Conservation (phyloP, 208 protist species). For the Zelonia costaricensis region DNA sequence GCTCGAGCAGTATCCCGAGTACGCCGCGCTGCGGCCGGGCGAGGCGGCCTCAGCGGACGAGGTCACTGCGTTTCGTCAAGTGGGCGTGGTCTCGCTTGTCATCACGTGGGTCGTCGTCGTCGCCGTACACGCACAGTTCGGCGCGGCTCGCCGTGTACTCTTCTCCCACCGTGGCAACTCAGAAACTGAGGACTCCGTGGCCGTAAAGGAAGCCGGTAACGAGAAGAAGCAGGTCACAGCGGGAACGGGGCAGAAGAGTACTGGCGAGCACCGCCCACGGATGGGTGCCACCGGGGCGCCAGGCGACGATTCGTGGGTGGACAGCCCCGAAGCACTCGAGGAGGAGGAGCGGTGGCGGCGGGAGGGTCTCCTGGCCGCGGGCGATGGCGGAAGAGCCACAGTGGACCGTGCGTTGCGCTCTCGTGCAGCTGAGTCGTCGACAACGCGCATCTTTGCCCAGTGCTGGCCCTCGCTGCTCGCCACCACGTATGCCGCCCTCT, state of each 20-base stretch:
- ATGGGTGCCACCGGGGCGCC: conserved; percentile 12
- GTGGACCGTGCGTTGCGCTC: too few species aligned
- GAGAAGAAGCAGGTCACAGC: too few species aligned
- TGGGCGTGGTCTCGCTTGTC: conserved; percentile 11
- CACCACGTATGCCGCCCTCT: conserved; percentile 50
- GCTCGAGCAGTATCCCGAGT: conserved; percentile 21
- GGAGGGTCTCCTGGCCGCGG: background rate
- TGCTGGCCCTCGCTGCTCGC: conserved; percentile 50
- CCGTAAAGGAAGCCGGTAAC: background rate
- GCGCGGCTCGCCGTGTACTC: conserved; percentile 1
- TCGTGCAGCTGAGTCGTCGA: background rate
- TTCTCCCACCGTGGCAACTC: background rate
- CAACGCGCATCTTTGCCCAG: conserved; percentile 23
- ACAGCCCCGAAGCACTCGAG: conserved; percentile 53
- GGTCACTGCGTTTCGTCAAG: conserved; percentile 11
- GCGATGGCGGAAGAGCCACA: too few species aligned
- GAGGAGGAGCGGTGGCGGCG: conserved; percentile 36
- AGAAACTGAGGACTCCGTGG: too few species aligned
- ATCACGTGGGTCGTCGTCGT: conserved; percentile 15
- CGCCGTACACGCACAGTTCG: conserved; percentile 5
- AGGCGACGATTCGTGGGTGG: conserved; percentile 64
- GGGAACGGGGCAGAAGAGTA: background rate
- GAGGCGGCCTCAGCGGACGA: background rate
- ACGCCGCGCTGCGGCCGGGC: conserved; percentile 12
- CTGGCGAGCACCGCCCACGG: background rate